Evolutionary conservation across 2,329 filamentous ascomycete species (phyloP), one percentile per base, ranked within the genome.

Genomic region (Colletotrichum zoysiae): DNA sequence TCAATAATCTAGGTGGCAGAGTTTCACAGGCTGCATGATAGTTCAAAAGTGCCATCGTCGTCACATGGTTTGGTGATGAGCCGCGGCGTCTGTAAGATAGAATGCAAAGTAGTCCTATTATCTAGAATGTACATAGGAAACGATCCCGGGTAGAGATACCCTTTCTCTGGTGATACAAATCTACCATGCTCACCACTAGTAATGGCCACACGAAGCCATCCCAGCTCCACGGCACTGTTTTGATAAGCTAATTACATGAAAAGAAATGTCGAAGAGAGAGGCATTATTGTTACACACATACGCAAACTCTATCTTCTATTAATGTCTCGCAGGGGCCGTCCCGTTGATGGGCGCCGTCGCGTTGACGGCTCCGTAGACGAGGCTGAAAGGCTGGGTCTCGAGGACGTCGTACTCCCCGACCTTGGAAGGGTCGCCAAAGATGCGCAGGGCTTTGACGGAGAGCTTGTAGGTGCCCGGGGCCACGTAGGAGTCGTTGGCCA

Each of bases 381-480:
- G 83, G n/a, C 77, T 76, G 71, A 89, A 87, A 1, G 80, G 66
- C 0, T 77, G 76, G 14, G 85, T 82, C 75, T 84, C 81, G 30
- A 77, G 76, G 1, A 79, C 75, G 35, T 89, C 86, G 78, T 86
- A 89, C 60, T 89, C 85, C 5, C 77, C 78, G 2, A 79, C 71
- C 67, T 84, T 80, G 18, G 79, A 77, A 44, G 79, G 77, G 68
- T 89, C 81, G 6, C 87, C 87, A 75, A 86, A 87, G 70, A 89
- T 83, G 70, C 82, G 83, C 73, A 89, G 77, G 2, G 86, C 84
- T 68, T 82, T 82, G 40, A 88, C 79, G 1, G 80, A 80, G 61
- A 89, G 79, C 77, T 84, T 85, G 78, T 90, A 89, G 38, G 76
- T 75, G 14, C 87, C 88, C 0, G 82, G 79, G 0, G 86, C 83